These are phyloP conservation scores for Durusdinium trenchii DNA, from an alignment of 73 alveolate species.

Conservation along the genomic window DNA sequence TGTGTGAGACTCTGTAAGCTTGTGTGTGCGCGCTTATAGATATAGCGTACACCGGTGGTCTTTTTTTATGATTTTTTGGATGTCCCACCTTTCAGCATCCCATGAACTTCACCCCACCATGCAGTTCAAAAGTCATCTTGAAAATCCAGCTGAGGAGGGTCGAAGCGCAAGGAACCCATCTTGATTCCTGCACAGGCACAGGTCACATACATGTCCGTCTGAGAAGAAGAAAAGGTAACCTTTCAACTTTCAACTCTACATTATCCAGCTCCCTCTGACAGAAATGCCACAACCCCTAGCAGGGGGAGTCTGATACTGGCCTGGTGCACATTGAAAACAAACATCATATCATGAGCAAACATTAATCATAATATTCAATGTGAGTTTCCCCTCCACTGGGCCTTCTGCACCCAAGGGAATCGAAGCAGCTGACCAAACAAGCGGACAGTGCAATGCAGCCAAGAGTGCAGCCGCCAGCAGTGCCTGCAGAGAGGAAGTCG, in stretches of 20 bases:
- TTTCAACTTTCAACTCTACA: too few species aligned
- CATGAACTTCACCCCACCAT: neutral
- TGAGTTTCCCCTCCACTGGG: neutral
- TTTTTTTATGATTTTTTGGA: too few species aligned
- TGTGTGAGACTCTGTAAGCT: too few species aligned
- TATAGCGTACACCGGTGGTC: too few species aligned
- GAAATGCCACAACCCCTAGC: too few species aligned
- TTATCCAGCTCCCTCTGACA: too few species aligned
- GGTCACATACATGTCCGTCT: neutral
- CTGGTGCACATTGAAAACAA: too few species aligned
- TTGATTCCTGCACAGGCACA: slow-evolving; percentile 39
- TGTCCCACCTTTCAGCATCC: neutral
- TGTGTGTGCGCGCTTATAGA: too few species aligned
- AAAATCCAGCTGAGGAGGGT: slow-evolving; percentile 84
- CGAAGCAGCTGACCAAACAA: slow-evolving; percentile 28
- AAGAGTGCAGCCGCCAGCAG: slow-evolving; percentile 6
- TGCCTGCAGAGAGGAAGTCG: neutral
- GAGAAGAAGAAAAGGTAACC: too few species aligned
- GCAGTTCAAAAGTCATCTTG: slow-evolving; percentile 10
- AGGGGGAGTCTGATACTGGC: too few species aligned
- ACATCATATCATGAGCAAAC: too few species aligned
- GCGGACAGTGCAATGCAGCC: slow-evolving; percentile 35
- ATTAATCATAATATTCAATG: neutral
- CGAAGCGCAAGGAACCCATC: slow-evolving; percentile 92
- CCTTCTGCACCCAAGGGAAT: slow-evolving; percentile 55